Evolutionary conservation across 129 eudicot species (phyloP).

Genomic region (Ambrosia trifida): DNA sequence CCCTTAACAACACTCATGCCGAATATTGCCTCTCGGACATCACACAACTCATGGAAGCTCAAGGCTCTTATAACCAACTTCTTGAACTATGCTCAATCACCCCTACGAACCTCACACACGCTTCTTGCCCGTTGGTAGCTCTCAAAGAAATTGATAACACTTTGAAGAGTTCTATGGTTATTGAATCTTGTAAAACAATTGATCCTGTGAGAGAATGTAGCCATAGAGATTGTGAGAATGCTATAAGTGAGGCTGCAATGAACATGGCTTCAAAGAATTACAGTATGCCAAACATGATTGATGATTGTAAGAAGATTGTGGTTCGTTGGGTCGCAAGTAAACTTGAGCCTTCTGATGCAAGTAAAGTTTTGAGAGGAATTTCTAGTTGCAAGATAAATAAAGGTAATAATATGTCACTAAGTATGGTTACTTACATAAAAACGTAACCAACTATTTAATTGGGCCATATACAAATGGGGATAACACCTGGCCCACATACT

Average conservation of each 20-base stretch:
- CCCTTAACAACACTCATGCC: conserved; percentile 39
- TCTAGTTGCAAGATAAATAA: conserved; percentile 60
- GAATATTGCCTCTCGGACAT: conserved; percentile 60
- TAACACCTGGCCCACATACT: no score
- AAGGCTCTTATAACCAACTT: conserved; percentile 53
- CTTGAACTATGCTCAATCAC: conserved; percentile 45
- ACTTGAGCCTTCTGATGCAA: conserved; percentile 46
- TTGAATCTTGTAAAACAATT: conserved; percentile 42
- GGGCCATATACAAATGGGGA: no score
- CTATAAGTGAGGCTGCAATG: conserved; percentile 54
- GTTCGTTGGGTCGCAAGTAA: conserved; percentile 57
- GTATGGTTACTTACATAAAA: no score
- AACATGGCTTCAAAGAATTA: conserved; percentile 32
- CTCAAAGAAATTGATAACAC: conserved; percentile 41
- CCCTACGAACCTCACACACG: conserved; percentile 42
- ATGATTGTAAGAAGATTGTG: conserved; percentile 56
- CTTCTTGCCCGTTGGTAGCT: conserved; percentile 54
- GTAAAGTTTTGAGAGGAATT: conserved; percentile 48
- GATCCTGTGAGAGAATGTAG: conserved; percentile 60
- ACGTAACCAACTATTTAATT: no score
- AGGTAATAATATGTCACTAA: conserved; percentile 32
- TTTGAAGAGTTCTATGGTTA: conserved; percentile 30
- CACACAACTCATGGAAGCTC: conserved; percentile 43
- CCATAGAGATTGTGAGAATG: conserved; percentile 52
- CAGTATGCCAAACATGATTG: conserved; percentile 21